Conservation (phyloP, 169 alveolate species). For the Babesia ovis region DNA sequence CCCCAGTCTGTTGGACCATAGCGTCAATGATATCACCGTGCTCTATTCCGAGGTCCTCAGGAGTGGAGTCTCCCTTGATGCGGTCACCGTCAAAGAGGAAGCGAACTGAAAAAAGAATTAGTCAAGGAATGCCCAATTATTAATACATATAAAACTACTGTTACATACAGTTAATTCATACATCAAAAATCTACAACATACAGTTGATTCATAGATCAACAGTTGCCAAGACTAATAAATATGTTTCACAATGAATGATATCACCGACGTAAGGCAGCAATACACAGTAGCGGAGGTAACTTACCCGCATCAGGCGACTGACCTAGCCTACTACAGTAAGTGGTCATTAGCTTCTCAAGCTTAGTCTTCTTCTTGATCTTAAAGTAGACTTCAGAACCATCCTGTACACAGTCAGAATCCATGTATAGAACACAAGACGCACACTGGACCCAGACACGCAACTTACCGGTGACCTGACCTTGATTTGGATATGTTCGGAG, state of each 20-base stretch:
- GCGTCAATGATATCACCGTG: constrained; percentile 97
- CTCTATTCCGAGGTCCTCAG: constrained; percentile 92
- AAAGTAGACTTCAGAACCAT: constrained; percentile 95
- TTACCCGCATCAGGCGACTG: constrained; percentile 84
- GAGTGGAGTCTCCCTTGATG: constrained; percentile 92
- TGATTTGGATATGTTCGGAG: constrained; percentile 78
- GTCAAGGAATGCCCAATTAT: no score
- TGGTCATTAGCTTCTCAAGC: constrained; percentile 95
- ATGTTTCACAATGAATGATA: neutral
- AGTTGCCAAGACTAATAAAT: no score
- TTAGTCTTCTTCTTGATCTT: constrained; percentile 92
- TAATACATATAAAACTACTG: no score
- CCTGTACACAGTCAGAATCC: constrained; percentile 73
- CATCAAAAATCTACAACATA: no score
- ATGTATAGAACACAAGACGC: no score
- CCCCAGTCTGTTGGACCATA: constrained; percentile 98
- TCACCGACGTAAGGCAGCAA: no score
- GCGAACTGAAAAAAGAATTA: constrained; percentile 85
- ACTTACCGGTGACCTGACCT: constrained; percentile 80
- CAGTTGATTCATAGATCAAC: no score
- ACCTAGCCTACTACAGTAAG: constrained; percentile 95
- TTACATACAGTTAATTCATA: no score
- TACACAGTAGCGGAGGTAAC: no score
- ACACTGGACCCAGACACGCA: no score
- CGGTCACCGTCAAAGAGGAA: constrained; percentile 97